phyloP scores from a whole-genome alignment of 2,329 filamentous ascomycete genomes.

The Diaporthe citrichinensis region DNA sequence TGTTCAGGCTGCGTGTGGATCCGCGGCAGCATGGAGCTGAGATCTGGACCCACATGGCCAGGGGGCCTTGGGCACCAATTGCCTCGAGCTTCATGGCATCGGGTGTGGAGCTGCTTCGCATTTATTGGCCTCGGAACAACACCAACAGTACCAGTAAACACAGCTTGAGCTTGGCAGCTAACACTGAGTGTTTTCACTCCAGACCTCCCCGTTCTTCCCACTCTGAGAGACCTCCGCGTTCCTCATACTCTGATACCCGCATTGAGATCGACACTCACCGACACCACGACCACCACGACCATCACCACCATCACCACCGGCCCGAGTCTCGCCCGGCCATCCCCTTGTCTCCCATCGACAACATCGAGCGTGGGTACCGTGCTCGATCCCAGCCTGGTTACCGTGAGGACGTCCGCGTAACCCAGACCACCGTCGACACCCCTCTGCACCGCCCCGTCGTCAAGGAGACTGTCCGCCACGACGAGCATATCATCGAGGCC shows the following conservation, averaged over 20 bases:
- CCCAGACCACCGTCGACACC: constrained; percentile 54
- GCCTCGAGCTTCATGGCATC: constrained; percentile 30
- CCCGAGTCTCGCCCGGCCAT: constrained; percentile 41
- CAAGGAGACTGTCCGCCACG: constrained; percentile 51
- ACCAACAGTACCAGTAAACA: background rate
- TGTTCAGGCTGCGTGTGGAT: constrained; percentile 25
- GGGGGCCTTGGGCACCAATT: constrained; percentile 25
- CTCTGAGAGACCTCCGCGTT: constrained; percentile 52
- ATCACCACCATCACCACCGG: constrained; percentile 46
- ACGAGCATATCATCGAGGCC: constrained; percentile 55
- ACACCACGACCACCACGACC: constrained; percentile 49
- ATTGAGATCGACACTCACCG: constrained; percentile 72
- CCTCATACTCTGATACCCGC: constrained; percentile 72
- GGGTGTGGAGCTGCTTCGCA: constrained; percentile 19
- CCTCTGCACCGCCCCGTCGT: constrained; percentile 53
- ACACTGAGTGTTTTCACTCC: constrained; percentile 11
- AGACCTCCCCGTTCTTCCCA: constrained; percentile 40
- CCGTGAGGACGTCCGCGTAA: constrained; percentile 54
- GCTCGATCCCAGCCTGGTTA: constrained; percentile 69
- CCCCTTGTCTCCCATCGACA: constrained; percentile 67
- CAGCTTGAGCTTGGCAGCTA: constrained; percentile 12
- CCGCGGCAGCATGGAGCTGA: constrained; percentile 25
- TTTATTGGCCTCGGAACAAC: constrained; percentile 43
- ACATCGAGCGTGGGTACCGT: constrained; percentile 77
- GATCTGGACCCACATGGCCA: constrained; percentile 35